Percentiles rank a stretch among this genome's conserved stretches.
These are phyloP conservation scores for Colletotrichum filicis DNA, from an alignment of 2,329 filamentous ascomycete species.

Conservation along the genomic window DNA sequence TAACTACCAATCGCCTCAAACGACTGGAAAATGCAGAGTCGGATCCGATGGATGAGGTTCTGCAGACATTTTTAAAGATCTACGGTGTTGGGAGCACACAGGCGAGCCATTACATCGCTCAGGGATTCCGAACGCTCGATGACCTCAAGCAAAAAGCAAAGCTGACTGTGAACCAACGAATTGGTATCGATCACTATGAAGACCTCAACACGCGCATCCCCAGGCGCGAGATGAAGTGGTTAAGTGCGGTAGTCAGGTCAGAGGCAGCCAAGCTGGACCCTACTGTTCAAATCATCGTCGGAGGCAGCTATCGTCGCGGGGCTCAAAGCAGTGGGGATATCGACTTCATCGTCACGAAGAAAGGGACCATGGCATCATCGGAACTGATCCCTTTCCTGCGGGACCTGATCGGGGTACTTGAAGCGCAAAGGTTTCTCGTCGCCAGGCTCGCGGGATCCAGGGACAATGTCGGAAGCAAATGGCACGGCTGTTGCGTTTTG, in stretches of 20 bases:
- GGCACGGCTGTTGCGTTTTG: slow-evolving; percentile 86
- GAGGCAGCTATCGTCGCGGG: slow-evolving; percentile 88
- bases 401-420: slow-evolving; percentile 71
- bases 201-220: slow-evolving; percentile 86
- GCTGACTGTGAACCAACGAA: slow-evolving; percentile 75
- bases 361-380: slow-evolving; percentile 60
- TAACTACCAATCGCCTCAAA: slow-evolving; percentile 75
- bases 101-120: slow-evolving; percentile 80
- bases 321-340: slow-evolving; percentile 81
- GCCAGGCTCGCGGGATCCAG: slow-evolving; percentile 71
- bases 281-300: slow-evolving; percentile 76
- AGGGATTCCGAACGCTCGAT: slow-evolving; percentile 79
- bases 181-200: slow-evolving; percentile 83
- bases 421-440: slow-evolving; percentile 72
- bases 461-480: slow-evolving; percentile 75
- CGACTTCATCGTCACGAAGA: slow-evolving; percentile 84
- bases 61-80: slow-evolving; percentile 79
- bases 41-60: slow-evolving; percentile 72
- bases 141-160: slow-evolving; percentile 73
- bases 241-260: slow-evolving; percentile 72
- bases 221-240: slow-evolving; percentile 76
- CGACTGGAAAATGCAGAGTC: slow-evolving; percentile 76
- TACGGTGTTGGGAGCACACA: slow-evolving; percentile 81
- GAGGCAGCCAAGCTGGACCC: slow-evolving; percentile 71
- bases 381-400: slow-evolving; percentile 73